Evolutionary conservation across 2,329 filamentous ascomycete species (phyloP).

Genomic region (Karstenula rhodostoma): DNA sequence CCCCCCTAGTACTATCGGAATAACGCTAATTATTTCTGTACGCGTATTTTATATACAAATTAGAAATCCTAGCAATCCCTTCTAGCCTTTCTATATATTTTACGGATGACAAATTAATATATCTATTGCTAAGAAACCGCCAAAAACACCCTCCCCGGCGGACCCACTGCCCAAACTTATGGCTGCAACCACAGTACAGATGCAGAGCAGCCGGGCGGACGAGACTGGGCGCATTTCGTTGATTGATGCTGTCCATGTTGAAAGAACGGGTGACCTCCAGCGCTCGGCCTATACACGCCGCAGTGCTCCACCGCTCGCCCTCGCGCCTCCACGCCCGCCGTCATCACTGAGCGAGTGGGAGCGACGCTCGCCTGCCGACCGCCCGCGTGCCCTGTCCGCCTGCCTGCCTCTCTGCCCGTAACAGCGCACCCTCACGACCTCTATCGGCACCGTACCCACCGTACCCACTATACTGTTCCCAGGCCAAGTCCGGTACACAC

Average conservation of each 20-base stretch:
- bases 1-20: too few species aligned
- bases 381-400: not conserved
- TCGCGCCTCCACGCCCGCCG: slow-evolving; percentile 3
- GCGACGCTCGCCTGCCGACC: slow-evolving; percentile 7
- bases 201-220: not conserved
- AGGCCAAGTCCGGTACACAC: slow-evolving; percentile 7
- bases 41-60: too few species aligned
- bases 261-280: slow-evolving; percentile 2
- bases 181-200: not conserved
- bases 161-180: too few species aligned
- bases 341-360: slow-evolving; percentile 3
- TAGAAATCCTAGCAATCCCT: too few species aligned
- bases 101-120: too few species aligned
- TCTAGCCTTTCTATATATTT: too few species aligned
- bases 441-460: not conserved
- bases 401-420: too few species aligned
- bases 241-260: not conserved
- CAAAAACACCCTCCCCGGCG: too few species aligned
- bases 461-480: not conserved
- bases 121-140: too few species aligned
- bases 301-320: not conserved
- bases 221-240: not conserved
- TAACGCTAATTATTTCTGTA: too few species aligned
- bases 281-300: not conserved
- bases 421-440: slow-evolving; percentile 1